Conservation (phyloP, 148 eudicot species). For the Amaranthus palmeri region DNA sequence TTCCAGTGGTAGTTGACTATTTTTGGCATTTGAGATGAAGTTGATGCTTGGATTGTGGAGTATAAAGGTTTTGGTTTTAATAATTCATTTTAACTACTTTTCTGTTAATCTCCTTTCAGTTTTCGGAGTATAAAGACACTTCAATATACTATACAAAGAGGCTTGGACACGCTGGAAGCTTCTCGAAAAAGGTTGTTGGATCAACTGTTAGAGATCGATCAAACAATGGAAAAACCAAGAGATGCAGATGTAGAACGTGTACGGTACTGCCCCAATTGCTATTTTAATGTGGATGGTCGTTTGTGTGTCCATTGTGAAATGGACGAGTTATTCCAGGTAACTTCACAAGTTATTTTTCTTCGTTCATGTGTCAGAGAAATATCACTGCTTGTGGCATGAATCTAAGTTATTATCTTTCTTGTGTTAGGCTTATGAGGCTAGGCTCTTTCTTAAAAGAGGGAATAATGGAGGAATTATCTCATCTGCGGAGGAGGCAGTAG, state of each 20-base stretch:
- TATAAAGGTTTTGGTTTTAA: not conserved
- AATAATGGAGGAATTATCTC: slow-evolving; percentile 52
- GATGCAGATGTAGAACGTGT: slow-evolving; percentile 74
- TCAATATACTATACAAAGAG: slow-evolving; percentile 65
- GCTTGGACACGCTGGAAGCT: slow-evolving; percentile 66
- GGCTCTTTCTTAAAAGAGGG: slow-evolving; percentile 79
- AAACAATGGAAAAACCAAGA: slow-evolving; percentile 71
- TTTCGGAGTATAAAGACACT: slow-evolving; percentile 61
- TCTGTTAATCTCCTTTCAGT: slow-evolving; percentile 35
- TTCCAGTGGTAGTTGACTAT: not conserved
- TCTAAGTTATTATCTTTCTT: not conserved
- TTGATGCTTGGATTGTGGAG: not conserved
- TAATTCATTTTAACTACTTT: not conserved
- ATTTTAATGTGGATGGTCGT: slow-evolving; percentile 57
- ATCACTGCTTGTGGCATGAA: not conserved
- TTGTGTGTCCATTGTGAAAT: slow-evolving; percentile 84
- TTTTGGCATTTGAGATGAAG: not conserved
- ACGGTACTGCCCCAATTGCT: slow-evolving; percentile 77
- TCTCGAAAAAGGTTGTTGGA: slow-evolving; percentile 57
- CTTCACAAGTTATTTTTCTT: not conserved
- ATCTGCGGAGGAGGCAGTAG: slow-evolving; percentile 77
- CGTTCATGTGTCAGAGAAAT: slow-evolving; percentile 2
- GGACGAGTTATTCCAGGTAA: slow-evolving; percentile 82
- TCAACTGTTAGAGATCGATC: slow-evolving; percentile 66
- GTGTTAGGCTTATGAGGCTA: slow-evolving; percentile 81